Evolutionary conservation across 805 yeast species (phyloP), one percentile per base, ranked within the genome.

Genomic region (Limtongozyma cylindracea): DNA sequence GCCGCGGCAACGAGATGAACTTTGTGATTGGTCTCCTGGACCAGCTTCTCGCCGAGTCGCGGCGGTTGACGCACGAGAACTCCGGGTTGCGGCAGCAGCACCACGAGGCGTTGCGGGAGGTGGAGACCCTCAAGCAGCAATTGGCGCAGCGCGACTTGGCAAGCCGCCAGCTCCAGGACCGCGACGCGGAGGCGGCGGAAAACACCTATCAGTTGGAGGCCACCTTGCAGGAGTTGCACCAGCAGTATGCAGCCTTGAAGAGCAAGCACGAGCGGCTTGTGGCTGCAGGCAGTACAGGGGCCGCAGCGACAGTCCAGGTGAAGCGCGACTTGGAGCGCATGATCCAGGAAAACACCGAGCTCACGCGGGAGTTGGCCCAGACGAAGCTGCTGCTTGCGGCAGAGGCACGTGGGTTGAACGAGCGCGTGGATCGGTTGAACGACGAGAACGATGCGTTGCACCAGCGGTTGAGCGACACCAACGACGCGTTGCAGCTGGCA

Each of bases 21-120:
- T 72, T 72, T 35, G 65, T 71, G 10, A 71, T 71, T 26, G 77
- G 73, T 4, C 41, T 73, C 25, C 67, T 77, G 43, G 84, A 73
- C 32, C 70, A 69, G 25, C 45, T 73, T 29, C 50, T 73, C 10
- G 46, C 57, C 20, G 78, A 74, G 38, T 71, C 80, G 33, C 58
- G 82, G 31, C 54, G 70, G 28, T 48, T 73, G 25, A 69, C 63
- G 24, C 67, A 72, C 13, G 77, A 70, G 26, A 66, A 61, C 36
- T 53, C 53, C 23, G 45, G 43, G 29, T 48, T 54, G 29, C 54
- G 56, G 27, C 29, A 38, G 10, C 51, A 49, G 29, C 32, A 65
- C 28, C 49, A 48, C 27, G 31, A 48, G 3, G 31, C 49, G n/a
- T 41, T 42, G 19, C 56, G 53, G 13, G 65, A 60, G 23, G 42